Percentiles rank a stretch among this genome's conserved stretches.
Evolutionary conservation across 495 filamentous ascomycete genomes (phyloP).

Genomic region (Aspergillus campestris): DNA sequence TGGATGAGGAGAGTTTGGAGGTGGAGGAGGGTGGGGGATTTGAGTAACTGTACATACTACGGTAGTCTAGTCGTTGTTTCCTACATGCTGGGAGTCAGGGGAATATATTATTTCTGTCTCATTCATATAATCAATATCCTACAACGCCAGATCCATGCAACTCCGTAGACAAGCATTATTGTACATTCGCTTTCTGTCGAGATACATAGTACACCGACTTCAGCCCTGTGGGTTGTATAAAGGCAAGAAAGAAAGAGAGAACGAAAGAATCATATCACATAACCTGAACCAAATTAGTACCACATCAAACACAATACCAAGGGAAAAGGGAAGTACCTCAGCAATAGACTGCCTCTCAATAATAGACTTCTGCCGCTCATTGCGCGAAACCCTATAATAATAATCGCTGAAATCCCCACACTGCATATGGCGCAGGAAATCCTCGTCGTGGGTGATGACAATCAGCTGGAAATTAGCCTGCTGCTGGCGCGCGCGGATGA

Average conservation of each 20-base stretch:
- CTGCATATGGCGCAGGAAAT: conserved; percentile 88
- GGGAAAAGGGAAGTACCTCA: conserved; percentile 32
- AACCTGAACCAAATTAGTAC: conserved; percentile 10
- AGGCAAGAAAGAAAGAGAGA: not conserved
- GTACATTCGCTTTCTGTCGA: no score
- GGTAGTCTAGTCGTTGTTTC: not conserved
- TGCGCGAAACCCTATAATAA: conserved; percentile 78
- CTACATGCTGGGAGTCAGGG: not conserved
- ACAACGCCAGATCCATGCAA: no score
- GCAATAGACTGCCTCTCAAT: conserved; percentile 67
- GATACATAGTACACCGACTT: no score
- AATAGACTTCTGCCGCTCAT: conserved; percentile 77
- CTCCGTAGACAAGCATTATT: no score
- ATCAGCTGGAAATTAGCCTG: conserved; percentile 97
- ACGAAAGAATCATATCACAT: conserved; percentile 18
- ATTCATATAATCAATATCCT: no score
- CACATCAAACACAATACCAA: not conserved
- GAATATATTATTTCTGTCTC: no score
- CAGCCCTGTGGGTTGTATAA: not conserved
- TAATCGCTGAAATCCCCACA: conserved; percentile 89
- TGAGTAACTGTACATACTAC: not conserved
- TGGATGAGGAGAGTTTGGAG: conserved; percentile 53
- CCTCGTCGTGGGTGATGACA: conserved; percentile 98
- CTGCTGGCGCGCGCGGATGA: conserved; percentile 73
- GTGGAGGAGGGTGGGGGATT: conserved; percentile 13